Percentiles rank a stretch among this genome's conserved stretches.
phyloP scores from a whole-genome alignment of 176 grass and related monocot species.

The Triticum dicoccoides region DNA sequence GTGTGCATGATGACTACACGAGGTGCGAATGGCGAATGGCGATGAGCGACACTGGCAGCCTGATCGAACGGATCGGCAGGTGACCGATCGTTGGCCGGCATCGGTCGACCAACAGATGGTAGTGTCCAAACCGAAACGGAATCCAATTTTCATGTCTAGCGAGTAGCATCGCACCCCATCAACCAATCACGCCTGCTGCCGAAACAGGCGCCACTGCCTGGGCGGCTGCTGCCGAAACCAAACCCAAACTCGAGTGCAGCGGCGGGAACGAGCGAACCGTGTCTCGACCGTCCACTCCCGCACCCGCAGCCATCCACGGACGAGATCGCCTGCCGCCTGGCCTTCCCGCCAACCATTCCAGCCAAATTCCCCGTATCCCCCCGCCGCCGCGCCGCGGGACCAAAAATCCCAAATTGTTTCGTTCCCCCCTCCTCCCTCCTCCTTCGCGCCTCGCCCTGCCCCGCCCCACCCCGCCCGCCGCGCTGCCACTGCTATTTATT shows the following conservation, averaged over 20 bases:
- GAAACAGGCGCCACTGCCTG: background rate
- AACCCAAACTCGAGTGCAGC: background rate
- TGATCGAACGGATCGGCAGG: no score
- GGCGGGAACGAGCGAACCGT: background rate
- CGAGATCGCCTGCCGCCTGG: background rate
- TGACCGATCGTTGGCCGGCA: no score
- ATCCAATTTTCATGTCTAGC: no score
- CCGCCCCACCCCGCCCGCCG: background rate
- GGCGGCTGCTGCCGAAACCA: background rate
- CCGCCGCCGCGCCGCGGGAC: background rate
- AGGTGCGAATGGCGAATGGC: no score
- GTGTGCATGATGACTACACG: no score
- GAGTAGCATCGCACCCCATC: no score
- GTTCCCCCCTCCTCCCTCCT: background rate
- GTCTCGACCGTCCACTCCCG: background rate
- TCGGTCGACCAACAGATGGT: no score
- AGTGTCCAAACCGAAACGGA: no score
- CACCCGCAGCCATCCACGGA: background rate
- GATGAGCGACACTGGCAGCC: no score
- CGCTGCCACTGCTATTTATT: slow-evolving; percentile 5
- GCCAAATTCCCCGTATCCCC: background rate
- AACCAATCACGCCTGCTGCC: no score
- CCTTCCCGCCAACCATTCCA: slow-evolving; percentile 7
- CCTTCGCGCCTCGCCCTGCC: slow-evolving; percentile 1
- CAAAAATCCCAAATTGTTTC: background rate